Percentiles rank a stretch among this genome's conserved stretches.
These are phyloP conservation scores for Amanita fuliginea DNA, from an alignment of 768 basidiomycete species.

Conservation along the genomic window DNA sequence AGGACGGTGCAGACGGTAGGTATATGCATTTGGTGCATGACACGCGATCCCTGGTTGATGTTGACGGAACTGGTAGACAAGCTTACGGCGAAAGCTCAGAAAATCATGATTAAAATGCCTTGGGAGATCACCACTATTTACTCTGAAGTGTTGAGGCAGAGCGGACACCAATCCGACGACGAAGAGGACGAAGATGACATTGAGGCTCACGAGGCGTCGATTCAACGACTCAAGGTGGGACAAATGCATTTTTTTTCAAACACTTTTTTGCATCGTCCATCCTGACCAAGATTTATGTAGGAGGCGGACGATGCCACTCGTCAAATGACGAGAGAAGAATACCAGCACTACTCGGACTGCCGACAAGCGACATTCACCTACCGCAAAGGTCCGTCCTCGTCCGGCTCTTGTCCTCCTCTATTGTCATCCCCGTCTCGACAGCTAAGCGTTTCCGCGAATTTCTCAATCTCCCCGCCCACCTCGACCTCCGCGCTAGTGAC, in stretches of 20 bases:
- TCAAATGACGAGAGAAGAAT: constrained; percentile 94
- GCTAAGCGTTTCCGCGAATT: constrained; percentile 95
- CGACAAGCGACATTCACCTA: constrained; percentile 96
- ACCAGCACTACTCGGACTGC: constrained; percentile 94
- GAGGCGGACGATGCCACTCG: constrained; percentile 94
- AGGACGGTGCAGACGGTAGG: constrained; percentile 75
- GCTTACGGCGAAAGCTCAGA: constrained; percentile 73
- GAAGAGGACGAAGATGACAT: constrained; percentile 96
- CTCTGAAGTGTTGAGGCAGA: constrained; percentile 70
- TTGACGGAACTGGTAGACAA: constrained; percentile 44
- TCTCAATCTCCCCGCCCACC: constrained; percentile 74
- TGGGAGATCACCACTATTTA: constrained; percentile 95
- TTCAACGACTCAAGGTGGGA: constrained; percentile 66
- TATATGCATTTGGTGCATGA: background rate
- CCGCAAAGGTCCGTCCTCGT: constrained; percentile 64
- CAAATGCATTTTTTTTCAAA: constrained; percentile 1
- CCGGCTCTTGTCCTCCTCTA: background rate
- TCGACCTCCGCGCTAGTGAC: constrained; percentile 85
- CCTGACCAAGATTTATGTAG: constrained; percentile 21
- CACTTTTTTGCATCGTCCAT: background rate
- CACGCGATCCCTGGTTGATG: background rate
- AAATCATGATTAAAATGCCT: constrained; percentile 89
- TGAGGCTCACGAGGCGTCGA: constrained; percentile 92
- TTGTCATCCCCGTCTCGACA: constrained; percentile 17
- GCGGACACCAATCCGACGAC: constrained; percentile 78